A percentile compares a stretch with the other conserved stretches of the same genome.
phyloP scores from a whole-genome alignment of 805 yeast genomes.

The Lipomyces starkeyi region DNA sequence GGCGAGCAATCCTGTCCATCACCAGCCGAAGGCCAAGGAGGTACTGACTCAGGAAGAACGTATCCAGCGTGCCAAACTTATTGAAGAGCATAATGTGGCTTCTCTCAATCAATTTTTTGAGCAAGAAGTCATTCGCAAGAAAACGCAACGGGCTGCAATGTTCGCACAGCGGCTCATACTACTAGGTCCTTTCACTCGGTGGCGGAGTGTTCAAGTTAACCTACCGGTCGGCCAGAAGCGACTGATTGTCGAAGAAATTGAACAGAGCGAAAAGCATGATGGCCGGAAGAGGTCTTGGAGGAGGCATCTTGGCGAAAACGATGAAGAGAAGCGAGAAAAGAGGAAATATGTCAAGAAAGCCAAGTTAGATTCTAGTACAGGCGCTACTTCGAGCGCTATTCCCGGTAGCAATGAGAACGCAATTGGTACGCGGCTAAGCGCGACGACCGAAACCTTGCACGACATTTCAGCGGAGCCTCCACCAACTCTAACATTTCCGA shows the following conservation, averaged over 20 bases:
- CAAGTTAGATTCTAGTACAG: conserved; percentile 1
- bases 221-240: conserved; percentile 49
- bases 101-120: conserved; percentile 81
- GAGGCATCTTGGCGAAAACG: neutral
- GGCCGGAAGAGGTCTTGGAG: neutral
- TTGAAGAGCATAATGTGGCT: conserved; percentile 75
- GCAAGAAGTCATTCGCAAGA: conserved; percentile 81
- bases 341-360: conserved; percentile 10
- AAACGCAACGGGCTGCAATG: conserved; percentile 74
- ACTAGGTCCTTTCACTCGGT: conserved; percentile 67
- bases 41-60: conserved; percentile 70
- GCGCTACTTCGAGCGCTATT: neutral
- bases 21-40: conserved; percentile 5
- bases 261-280: conserved; percentile 24
- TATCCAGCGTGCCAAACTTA: conserved; percentile 81
- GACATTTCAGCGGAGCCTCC: neutral
- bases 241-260: conserved; percentile 26
- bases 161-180: conserved; percentile 59
- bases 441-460: neutral
- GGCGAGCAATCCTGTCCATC: conserved; percentile 17
- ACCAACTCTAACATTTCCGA: neutral
- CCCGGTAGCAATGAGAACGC: neutral
- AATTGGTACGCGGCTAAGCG: neutral
- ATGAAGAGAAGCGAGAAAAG: neutral
- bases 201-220: conserved; percentile 54